Percentiles rank a stretch among this genome's conserved stretches.
Conservation (phyloP, 2,329 filamentous ascomycete genomes). For the Aspergillus sp. region DNA sequence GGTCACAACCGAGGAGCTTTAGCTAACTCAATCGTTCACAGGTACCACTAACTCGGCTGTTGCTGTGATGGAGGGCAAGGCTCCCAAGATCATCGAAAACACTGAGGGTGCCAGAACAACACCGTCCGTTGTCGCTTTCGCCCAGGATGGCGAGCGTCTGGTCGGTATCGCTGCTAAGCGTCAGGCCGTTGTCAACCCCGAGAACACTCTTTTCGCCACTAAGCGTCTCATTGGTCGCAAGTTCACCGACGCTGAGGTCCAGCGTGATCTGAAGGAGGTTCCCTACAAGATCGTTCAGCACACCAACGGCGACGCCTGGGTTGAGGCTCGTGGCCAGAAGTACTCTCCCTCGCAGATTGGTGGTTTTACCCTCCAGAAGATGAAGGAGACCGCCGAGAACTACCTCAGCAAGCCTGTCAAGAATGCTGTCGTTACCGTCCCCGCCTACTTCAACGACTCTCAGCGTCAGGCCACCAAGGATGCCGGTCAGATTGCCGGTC, state of each 20-base stretch:
- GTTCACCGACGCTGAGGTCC: constrained; percentile 87
- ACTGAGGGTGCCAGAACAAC: constrained; percentile 88
- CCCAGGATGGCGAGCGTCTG: constrained; percentile 89
- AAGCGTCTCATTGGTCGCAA: constrained; percentile 98
- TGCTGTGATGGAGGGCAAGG: constrained; percentile 95
- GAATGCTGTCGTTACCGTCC: constrained; percentile 95
- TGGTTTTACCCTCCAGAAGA: constrained; percentile 94
- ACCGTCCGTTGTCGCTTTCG: constrained; percentile 90
- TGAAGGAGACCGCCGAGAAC: constrained; percentile 97
- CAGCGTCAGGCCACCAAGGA: constrained; percentile 98
- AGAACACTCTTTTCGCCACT: constrained; percentile 96
- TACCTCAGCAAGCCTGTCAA: constrained; percentile 86
- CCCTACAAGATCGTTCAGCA: constrained; percentile 99
- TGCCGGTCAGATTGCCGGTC: constrained; percentile 88
- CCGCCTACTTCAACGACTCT: constrained; percentile 97
- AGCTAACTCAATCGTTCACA: constrained; percentile 26
- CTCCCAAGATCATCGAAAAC: constrained; percentile 95
- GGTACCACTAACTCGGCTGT: constrained; percentile 96
- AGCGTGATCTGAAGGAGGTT: constrained; percentile 94
- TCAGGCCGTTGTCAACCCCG: constrained; percentile 95
- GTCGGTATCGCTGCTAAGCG: constrained; percentile 97
- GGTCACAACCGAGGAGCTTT: not conserved
- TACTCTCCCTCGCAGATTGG: constrained; percentile 98
- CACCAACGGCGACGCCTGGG: constrained; percentile 93
- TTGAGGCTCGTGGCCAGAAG: constrained; percentile 85